A percentile compares a stretch with the other conserved stretches of the same genome.
These are phyloP conservation scores for Akanthomyces muscarius DNA, from an alignment of 2,329 filamentous ascomycete species.

Conservation along the genomic window DNA sequence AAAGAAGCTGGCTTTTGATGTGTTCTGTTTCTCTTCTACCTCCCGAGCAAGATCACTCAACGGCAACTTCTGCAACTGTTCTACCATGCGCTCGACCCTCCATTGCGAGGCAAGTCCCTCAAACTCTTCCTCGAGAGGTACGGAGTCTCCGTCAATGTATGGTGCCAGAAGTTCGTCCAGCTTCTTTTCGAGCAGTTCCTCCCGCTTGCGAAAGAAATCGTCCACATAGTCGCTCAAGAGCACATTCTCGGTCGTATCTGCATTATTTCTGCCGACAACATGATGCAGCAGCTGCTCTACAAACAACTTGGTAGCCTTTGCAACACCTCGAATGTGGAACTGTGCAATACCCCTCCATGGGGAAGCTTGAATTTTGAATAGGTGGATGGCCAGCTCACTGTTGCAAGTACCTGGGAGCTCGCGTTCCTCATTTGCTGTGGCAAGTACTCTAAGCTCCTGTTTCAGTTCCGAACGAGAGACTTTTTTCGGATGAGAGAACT, in stretches of 20 bases:
- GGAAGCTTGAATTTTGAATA: conserved; percentile 37
- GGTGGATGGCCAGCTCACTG: conserved; percentile 30
- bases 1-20: neutral
- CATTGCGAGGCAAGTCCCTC: conserved; percentile 18
- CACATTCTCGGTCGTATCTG: conserved; percentile 7
- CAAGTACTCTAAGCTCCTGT: conserved; percentile 17
- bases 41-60: neutral
- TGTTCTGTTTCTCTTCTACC: neutral
- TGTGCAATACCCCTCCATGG: conserved; percentile 38
- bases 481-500: neutral
- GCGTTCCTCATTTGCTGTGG: conserved; percentile 35
- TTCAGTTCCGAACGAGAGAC: neutral
- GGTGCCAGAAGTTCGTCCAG: conserved; percentile 38
- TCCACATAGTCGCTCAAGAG: conserved; percentile 27
- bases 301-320: conserved; percentile 30
- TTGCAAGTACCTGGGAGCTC: conserved; percentile 39
- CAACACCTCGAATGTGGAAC: conserved; percentile 32
- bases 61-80: neutral
- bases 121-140: conserved; percentile 34
- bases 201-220: conserved; percentile 33
- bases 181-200: conserved; percentile 29
- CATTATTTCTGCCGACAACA: conserved; percentile 20
- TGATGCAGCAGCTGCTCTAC: conserved; percentile 32
- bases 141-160: conserved; percentile 31
- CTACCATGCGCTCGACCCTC: conserved; percentile 17